Base-by-base conservation (phyloP, 441 rosid species). In the Capsella rubella region DNA sequence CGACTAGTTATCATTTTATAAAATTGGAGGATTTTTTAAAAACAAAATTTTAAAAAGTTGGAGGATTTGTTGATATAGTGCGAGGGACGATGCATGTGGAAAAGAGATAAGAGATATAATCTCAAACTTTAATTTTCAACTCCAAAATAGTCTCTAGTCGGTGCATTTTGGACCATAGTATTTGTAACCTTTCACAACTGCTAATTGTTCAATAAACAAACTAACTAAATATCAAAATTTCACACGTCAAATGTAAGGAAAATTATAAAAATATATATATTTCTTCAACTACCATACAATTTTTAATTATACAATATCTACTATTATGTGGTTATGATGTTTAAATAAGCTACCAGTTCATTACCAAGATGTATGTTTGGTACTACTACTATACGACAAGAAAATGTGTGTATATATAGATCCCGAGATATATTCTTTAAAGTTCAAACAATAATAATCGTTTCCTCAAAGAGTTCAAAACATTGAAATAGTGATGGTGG, bases 401-500 rank as follows among this genome's bases (percentile, higher is more conserved):
- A 67, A 51, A 59, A 66, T 64, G 15, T 67, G 49, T 59, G 3
- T 67, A 53, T 67, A 72, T 75, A 64, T n/a, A 42, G 67, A 67
- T 74, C 62, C 72, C 64, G 56, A 60, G 73, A 62, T 54, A 16
- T 62, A 45, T 45, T 39, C 64, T 46, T 45, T 11, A 61, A 53
- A 34, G 40, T 40, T 69, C 35, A 54, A 60, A 55, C 29, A 35
- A 60, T 54, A 66, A 16, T 10, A 52, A 57, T 49, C 52, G 8
- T 39, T 49, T 3, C 16, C 72, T 49, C 28, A 74, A 65, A 42
- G 49, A 60, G 39, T 27, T 55, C 65, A 52, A 51, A 50, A 59
- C 42, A 69, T 62, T 28, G 27, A 73, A 55, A 70, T 53, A 68
- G 43, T 47, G 32, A 79, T 55, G 75, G 87, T 87, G 89, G 87